Conservation (phyloP, 1,139 yeast species). For the Taphrina pruni region DNA sequence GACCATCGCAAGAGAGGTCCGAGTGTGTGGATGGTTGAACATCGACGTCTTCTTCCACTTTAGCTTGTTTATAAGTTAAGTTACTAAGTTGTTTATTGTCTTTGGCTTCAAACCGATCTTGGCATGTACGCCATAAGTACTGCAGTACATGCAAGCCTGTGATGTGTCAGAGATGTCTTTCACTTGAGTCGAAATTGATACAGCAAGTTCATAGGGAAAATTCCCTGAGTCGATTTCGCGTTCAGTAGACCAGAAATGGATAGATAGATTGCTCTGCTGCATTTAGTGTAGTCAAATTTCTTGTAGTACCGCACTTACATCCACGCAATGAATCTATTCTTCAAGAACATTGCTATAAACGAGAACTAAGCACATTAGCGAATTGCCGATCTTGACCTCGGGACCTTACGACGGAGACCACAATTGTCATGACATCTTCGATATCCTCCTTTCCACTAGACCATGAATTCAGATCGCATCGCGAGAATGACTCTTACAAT, state of each 20-base stretch:
- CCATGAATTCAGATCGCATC: too few species aligned
- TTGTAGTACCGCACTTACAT: background rate
- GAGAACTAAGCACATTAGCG: background rate
- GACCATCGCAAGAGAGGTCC: too few species aligned
- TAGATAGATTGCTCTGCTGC: slow-evolving; percentile 7
- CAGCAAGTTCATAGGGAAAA: background rate
- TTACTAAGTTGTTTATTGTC: background rate
- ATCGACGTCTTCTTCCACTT: too few species aligned
- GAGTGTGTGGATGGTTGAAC: too few species aligned
- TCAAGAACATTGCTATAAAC: slow-evolving; percentile 12
- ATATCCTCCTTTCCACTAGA: background rate
- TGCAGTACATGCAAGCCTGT: slow-evolving; percentile 16
- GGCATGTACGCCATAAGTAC: slow-evolving; percentile 7
- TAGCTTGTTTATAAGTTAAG: too few species aligned
- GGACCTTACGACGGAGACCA: background rate
- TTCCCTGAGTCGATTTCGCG: background rate
- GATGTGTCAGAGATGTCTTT: background rate
- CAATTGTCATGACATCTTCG: background rate
- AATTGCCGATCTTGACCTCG: too few species aligned
- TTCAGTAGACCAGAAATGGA: background rate
- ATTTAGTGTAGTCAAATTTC: background rate
- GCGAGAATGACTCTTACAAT: too few species aligned
- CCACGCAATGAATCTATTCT: slow-evolving; percentile 6
- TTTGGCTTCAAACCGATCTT: background rate
- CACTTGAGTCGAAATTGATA: background rate